Conservation (phyloP, 164 flowering plant species). For the Umbilicus rupestris region DNA sequence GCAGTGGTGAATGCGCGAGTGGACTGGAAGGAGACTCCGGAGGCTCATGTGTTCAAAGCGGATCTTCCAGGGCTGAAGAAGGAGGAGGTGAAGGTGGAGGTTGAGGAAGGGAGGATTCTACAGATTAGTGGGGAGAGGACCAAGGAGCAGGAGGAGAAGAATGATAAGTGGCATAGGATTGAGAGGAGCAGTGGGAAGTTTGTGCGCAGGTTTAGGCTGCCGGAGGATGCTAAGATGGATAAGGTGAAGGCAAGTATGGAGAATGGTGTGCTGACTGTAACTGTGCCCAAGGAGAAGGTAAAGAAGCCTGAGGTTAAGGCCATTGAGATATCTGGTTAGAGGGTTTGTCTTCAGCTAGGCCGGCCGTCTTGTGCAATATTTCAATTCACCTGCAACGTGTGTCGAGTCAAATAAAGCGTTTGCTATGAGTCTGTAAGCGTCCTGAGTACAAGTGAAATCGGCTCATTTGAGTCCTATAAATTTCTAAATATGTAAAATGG, state of each 20-base stretch:
- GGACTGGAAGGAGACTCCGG: slow-evolving; percentile 32
- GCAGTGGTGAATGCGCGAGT: slow-evolving; percentile 19
- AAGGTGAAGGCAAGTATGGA: slow-evolving; percentile 29
- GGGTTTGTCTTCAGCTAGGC: background rate
- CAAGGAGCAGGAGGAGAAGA: slow-evolving; percentile 36
- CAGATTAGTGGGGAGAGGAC: slow-evolving; percentile 34
- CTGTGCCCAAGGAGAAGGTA: slow-evolving; percentile 26
- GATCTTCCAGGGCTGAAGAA: slow-evolving; percentile 31
- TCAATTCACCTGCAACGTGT: background rate
- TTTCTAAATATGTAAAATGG: background rate
- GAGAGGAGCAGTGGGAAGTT: slow-evolving; percentile 37
- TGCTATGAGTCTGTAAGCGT: background rate
- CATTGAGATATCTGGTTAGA: slow-evolving; percentile 26
- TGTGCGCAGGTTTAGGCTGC: slow-evolving; percentile 29
- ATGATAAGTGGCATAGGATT: slow-evolving; percentile 28
- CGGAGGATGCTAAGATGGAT: slow-evolving; percentile 33
- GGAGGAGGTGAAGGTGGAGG: slow-evolving; percentile 29
- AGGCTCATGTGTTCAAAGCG: slow-evolving; percentile 32
- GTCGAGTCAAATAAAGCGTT: background rate
- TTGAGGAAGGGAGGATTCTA: slow-evolving; percentile 29
- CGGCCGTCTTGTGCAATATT: background rate
- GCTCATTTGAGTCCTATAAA: background rate
- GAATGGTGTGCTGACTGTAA: slow-evolving; percentile 32
- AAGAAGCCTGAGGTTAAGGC: slow-evolving; percentile 27
- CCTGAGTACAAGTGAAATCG: background rate